These are phyloP conservation scores for Pichiaceae sp. DNA, from an alignment of 1,139 yeast genomes.

Conservation along the genomic window DNA sequence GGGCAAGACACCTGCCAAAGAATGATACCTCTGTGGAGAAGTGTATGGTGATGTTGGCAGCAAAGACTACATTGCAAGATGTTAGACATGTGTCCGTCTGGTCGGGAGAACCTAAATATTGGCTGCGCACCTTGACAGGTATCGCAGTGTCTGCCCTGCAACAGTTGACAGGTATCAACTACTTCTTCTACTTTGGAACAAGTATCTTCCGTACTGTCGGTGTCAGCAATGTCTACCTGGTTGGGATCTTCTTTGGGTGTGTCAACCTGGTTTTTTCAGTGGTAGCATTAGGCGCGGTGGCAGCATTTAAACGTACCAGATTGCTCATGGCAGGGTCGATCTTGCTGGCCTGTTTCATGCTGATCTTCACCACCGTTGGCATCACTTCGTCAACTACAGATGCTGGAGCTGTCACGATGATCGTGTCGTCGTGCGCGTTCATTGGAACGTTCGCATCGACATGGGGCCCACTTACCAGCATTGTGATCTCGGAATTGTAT, in stretches of 20 bases:
- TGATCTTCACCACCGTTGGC: conserved; percentile 18
- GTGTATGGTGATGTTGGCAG: neutral
- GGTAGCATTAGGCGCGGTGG: conserved; percentile 35
- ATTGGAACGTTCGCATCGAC: conserved; percentile 22
- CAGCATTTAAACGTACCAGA: conserved; percentile 31
- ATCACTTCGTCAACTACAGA: conserved; percentile 28
- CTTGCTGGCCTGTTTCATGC: conserved; percentile 27
- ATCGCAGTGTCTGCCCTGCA: conserved; percentile 36
- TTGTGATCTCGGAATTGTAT: conserved; percentile 23
- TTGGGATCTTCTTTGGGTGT: conserved; percentile 40
- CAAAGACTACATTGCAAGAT: neutral
- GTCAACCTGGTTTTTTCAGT: conserved; percentile 45
- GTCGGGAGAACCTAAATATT: conserved; percentile 24
- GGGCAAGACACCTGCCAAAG: conserved; percentile 7
- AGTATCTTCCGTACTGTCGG: conserved; percentile 38
- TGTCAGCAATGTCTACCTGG: conserved; percentile 25
- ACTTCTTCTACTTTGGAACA: conserved; percentile 42
- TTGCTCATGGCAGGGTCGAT: conserved; percentile 34
- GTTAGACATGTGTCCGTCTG: neutral
- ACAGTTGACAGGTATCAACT: conserved; percentile 46
- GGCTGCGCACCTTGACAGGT: conserved; percentile 38
- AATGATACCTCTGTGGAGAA: neutral
- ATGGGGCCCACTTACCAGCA: conserved; percentile 26
- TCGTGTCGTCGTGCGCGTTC: conserved; percentile 28
- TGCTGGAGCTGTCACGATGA: conserved; percentile 40